Conservation (phyloP, 352 stramenopile species). For the Phytopythium ostracodes region DNA sequence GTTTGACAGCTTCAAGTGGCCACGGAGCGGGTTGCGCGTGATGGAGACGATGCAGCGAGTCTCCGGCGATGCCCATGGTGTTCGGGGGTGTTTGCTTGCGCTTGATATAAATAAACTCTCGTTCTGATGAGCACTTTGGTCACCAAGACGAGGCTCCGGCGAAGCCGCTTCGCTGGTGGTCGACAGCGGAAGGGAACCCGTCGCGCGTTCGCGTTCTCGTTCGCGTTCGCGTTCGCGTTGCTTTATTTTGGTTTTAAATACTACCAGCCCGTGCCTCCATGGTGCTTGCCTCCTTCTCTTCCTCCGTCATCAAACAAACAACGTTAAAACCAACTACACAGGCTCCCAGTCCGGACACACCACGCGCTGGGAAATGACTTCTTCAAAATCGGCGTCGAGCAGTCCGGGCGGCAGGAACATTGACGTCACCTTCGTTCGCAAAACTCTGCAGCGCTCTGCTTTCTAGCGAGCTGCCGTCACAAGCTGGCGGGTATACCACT, state of each 20-base stretch:
- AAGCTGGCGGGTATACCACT: neutral
- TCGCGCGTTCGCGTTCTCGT: neutral
- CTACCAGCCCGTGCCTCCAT: neutral
- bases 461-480: neutral
- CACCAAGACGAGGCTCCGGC: too few relatives aligned
- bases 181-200: neutral
- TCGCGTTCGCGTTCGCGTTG: neutral
- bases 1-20: neutral
- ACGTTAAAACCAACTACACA: neutral
- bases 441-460: neutral
- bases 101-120: neutral
- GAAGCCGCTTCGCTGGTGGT: too few relatives aligned
- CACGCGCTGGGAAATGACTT: neutral
- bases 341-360: neutral
- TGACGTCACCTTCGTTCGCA: neutral
- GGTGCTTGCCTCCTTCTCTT: neutral
- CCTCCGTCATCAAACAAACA: neutral
- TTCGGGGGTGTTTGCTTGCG: neutral
- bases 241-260: slow-evolving; percentile 5
- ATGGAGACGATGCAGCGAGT: neutral
- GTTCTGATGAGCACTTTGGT: too few relatives aligned
- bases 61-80: neutral
- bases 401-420: neutral
- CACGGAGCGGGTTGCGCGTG: neutral
- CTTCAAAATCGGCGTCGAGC: neutral